phyloP scores from a whole-genome alignment of 2,329 filamentous ascomycete genomes.

The Colletotrichum graminicola region DNA sequence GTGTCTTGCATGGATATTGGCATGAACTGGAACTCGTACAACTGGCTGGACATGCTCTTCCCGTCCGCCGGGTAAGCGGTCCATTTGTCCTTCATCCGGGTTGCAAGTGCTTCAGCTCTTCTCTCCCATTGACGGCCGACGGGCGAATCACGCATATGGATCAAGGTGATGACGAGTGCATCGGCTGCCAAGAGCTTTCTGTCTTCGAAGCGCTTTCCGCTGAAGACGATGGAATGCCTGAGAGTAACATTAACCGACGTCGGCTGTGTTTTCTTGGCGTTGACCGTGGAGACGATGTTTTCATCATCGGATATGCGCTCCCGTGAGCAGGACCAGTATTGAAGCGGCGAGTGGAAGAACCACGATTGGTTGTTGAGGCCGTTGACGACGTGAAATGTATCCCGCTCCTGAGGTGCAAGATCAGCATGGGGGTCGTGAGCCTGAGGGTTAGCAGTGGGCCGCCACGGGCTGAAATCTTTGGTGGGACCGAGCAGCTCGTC shows the following conservation, averaged over 20 bases:
- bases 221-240: slow-evolving; percentile 83
- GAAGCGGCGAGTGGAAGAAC: slow-evolving; percentile 86
- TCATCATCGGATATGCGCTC: slow-evolving; percentile 69
- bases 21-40: slow-evolving; percentile 84
- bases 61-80: slow-evolving; percentile 73
- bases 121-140: slow-evolving; percentile 75
- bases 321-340: slow-evolving; percentile 81
- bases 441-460: slow-evolving; percentile 43
- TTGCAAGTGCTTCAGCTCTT: slow-evolving; percentile 66
- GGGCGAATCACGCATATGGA: slow-evolving; percentile 75
- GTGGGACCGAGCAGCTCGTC: slow-evolving; percentile 75
- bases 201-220: slow-evolving; percentile 81
- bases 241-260: slow-evolving; percentile 81
- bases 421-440: slow-evolving; percentile 49
- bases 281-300: slow-evolving; percentile 77
- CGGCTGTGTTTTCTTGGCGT: slow-evolving; percentile 69
- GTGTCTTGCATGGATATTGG: slow-evolving; percentile 78
- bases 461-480: slow-evolving; percentile 64
- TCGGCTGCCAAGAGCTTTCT: slow-evolving; percentile 77
- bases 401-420: slow-evolving; percentile 61
- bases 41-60: slow-evolving; percentile 64
- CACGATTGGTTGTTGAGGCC: slow-evolving; percentile 73
- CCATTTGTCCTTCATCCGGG: slow-evolving; percentile 67
- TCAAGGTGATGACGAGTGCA: slow-evolving; percentile 81
- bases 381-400: slow-evolving; percentile 70